Evolutionary conservation across 208 protist genomes (phyloP), one percentile per base, ranked within the genome.

Genomic region (Vickermania ingenoplastis): DNA sequence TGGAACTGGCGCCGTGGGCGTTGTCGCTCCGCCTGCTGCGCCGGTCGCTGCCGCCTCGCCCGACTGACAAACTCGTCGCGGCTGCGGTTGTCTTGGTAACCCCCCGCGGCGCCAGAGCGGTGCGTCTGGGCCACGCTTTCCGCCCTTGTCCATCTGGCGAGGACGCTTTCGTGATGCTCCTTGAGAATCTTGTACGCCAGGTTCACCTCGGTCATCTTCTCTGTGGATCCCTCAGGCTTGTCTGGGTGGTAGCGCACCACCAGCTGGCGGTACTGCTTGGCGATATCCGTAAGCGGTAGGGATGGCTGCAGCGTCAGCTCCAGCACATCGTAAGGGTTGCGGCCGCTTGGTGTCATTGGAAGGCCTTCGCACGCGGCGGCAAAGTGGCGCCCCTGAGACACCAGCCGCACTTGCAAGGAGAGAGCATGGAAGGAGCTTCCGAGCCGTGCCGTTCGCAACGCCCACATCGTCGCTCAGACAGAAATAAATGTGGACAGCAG

Each of bases 261-360:
- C 53, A 96, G 72, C 11, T 78, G 73, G 26, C 86, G 75, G 54
- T 90, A 94, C 67, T 92, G 84, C 64, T 92, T 93, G 30, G 86
- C 86, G 21, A 96, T 69, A 29, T 93, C 84, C 27, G 92, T 83
- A 1, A 92, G 27, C n/a, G 77, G 81, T 23, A 84, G 87, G 36
- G 78, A 60, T 17, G 66, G 71, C 0, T 78, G 88, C 4, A 92
- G 73, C 14, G 81, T 84, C 22, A 96, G 63, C 59, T 96, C 80
- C 26, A 96, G 78, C 31, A 96, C 86, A 67, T 92, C 85, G 62
- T 96, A 96, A 13, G 90, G 90, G 65, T 96, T 96, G 26, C 77
- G 69, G 28, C 90, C 90, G 26, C 76, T 75, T 7, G 86, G 86
- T 25, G 90, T 96, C 1, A 58, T 83, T 17, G 90, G 90, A 45